Evolutionary conservation across 1,284 basidiomycete species (phyloP).

Genomic region (Trichosporon faecale): DNA sequence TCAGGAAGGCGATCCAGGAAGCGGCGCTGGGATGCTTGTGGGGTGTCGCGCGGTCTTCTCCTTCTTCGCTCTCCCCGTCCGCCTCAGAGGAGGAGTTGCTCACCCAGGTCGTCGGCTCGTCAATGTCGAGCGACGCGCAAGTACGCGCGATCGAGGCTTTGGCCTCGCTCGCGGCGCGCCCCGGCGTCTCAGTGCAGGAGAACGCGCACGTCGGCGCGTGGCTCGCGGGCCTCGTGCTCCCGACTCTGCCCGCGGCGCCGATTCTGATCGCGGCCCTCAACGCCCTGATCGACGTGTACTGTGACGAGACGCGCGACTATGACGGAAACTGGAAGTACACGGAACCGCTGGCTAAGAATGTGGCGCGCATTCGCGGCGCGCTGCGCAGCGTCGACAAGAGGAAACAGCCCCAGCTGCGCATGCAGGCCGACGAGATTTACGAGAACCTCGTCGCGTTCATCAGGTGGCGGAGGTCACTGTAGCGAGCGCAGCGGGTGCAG

Average conservation of each 20-base stretch:
- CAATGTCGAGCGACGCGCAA: conserved; percentile 57
- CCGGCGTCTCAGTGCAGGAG: conserved; percentile 60
- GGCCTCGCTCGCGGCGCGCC: conserved; percentile 71
- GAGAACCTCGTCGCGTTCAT: conserved; percentile 88
- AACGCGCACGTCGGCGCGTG: conserved; percentile 55
- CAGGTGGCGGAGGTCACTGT: conserved; percentile 64
- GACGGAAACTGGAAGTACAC: conserved; percentile 65
- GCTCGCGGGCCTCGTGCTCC: conserved; percentile 20
- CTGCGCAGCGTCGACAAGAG: conserved; percentile 60
- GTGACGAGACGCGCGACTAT: conserved; percentile 79
- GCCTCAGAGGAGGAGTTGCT: conserved; percentile 60
- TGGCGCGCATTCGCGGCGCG: conserved; percentile 60
- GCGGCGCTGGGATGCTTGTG: conserved; percentile 51
- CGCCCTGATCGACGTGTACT: conserved; percentile 88
- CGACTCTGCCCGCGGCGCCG: conserved; percentile 54
- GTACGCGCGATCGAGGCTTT: conserved; percentile 78
- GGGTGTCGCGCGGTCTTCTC: conserved; percentile 48
- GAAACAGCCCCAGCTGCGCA: conserved; percentile 52
- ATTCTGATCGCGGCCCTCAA: conserved; percentile 76
- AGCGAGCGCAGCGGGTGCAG: neutral
- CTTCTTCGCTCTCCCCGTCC: conserved; percentile 18
- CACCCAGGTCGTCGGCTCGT: conserved; percentile 59
- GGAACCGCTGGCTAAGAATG: conserved; percentile 56
- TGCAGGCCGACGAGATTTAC: conserved; percentile 55
- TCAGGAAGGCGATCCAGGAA: conserved; percentile 49